phyloP scores from a whole-genome alignment of 768 basidiomycete genomes.

The Panaeolus cyanescens region DNA sequence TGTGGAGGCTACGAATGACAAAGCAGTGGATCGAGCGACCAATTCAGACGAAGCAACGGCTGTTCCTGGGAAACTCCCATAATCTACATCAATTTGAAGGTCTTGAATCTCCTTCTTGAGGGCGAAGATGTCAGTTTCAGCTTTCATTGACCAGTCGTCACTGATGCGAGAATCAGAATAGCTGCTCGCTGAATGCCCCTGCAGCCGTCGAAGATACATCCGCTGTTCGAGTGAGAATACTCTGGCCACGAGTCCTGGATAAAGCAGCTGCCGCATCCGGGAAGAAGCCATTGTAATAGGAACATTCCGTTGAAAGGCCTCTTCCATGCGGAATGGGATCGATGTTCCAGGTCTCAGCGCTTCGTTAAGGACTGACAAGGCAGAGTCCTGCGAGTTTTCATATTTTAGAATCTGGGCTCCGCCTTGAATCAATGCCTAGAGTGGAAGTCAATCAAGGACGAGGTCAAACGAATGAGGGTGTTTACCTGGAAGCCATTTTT shows the following conservation, averaged over 20 bases:
- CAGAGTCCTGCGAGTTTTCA: not conserved
- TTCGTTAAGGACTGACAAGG: not conserved
- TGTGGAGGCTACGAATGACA: not conserved
- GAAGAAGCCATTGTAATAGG: not conserved
- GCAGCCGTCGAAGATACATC: too few species aligned
- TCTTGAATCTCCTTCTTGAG: not conserved
- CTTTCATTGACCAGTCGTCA: not conserved
- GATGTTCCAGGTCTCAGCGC: not conserved
- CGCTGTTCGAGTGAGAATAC: not conserved
- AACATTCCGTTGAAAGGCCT: not conserved
- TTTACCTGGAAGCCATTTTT: not conserved
- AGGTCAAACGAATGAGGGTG: not conserved
- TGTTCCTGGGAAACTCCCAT: not conserved
- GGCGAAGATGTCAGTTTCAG: not conserved
- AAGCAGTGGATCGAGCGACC: not conserved
- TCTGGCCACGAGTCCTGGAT: not conserved
- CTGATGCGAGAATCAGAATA: not conserved
- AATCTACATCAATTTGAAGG: not conserved
- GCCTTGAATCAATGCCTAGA: not conserved
- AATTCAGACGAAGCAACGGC: not conserved
- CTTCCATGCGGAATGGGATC: not conserved
- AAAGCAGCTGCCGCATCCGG: not conserved
- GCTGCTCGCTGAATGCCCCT: too few species aligned
- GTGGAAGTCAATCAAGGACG: not conserved
- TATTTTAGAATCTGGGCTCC: not conserved